These are phyloP conservation scores for Gossypium sturtianum DNA, from an alignment of 345 rosid species.

Conservation along the genomic window DNA sequence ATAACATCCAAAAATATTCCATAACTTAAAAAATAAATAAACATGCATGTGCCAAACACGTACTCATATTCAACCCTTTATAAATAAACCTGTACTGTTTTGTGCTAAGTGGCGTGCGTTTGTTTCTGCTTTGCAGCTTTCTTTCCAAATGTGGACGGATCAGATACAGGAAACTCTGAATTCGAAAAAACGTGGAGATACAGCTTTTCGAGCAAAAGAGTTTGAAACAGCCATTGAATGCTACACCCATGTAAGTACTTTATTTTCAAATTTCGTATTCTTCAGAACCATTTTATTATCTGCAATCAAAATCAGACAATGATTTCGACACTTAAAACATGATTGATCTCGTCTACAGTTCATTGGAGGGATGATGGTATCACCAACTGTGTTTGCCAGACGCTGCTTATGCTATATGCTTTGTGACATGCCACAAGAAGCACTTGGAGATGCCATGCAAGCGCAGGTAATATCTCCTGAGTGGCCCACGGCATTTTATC, in stretches of 20 bases:
- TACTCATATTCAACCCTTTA: too few relatives aligned
- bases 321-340: neutral
- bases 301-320: neutral
- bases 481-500: slow-evolving; percentile 78
- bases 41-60: too few relatives aligned
- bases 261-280: neutral
- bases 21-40: too few relatives aligned
- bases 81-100: too few relatives aligned
- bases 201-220: slow-evolving; percentile 57
- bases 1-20: too few relatives aligned
- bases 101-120: neutral
- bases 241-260: slow-evolving; percentile 44
- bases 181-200: slow-evolving; percentile 58
- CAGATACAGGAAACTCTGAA: slow-evolving; percentile 65
- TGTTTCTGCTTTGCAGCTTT: slow-evolving; percentile 44
- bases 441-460: slow-evolving; percentile 84
- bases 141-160: slow-evolving; percentile 67
- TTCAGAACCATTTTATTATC: too few relatives aligned
- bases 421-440: slow-evolving; percentile 70
- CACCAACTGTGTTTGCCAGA: slow-evolving; percentile 76
- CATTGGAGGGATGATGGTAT: slow-evolving; percentile 75
- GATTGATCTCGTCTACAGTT: slow-evolving; percentile 31
- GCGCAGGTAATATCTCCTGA: slow-evolving; percentile 76
- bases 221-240: slow-evolving; percentile 45
- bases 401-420: slow-evolving; percentile 69